Percentiles rank a stretch among this genome's conserved stretches.
phyloP scores from a whole-genome alignment of 768 basidiomycete genomes.

The Leccinum obscurum region DNA sequence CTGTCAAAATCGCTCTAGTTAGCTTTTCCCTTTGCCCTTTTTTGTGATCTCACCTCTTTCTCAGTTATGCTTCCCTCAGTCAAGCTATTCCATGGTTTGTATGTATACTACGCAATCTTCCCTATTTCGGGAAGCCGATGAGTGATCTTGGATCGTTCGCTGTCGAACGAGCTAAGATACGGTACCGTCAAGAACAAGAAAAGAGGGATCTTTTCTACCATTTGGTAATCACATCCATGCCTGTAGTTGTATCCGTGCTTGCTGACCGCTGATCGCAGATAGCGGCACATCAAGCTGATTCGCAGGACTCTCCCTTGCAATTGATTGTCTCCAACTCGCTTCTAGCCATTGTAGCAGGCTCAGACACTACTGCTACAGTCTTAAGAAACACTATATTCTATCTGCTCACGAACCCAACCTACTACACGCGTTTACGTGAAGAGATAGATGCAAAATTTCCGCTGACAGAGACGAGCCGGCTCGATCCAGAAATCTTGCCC shows the following conservation, averaged over 20 bases:
- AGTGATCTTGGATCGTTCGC: slow-evolving; percentile 30
- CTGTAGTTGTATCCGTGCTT: background rate
- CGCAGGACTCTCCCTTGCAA: slow-evolving; percentile 27
- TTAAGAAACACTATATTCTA: slow-evolving; percentile 41
- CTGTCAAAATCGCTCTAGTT: slow-evolving; percentile 33
- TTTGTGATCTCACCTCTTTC: slow-evolving; percentile 7
- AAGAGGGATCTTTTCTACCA: slow-evolving; percentile 41
- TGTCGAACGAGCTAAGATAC: slow-evolving; percentile 26
- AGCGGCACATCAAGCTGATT: slow-evolving; percentile 24
- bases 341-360: slow-evolving; percentile 45
- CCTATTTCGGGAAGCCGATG: slow-evolving; percentile 32
- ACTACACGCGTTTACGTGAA: slow-evolving; percentile 37
- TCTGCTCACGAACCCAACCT: slow-evolving; percentile 39
- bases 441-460: slow-evolving; percentile 40
- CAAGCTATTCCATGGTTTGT: slow-evolving; percentile 28
- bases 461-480: slow-evolving; percentile 15
- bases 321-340: slow-evolving; percentile 37
- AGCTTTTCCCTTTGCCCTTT: background rate
- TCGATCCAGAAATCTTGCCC: slow-evolving; percentile 23
- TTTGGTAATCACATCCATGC: slow-evolving; percentile 32
- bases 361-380: slow-evolving; percentile 47
- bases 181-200: slow-evolving; percentile 18
- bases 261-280: slow-evolving; percentile 23
- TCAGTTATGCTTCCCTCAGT: slow-evolving; percentile 16
- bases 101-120: slow-evolving; percentile 27